Evolutionary conservation across 2,329 filamentous ascomycete genomes (phyloP).

Genomic region (Camillea tinctor): DNA sequence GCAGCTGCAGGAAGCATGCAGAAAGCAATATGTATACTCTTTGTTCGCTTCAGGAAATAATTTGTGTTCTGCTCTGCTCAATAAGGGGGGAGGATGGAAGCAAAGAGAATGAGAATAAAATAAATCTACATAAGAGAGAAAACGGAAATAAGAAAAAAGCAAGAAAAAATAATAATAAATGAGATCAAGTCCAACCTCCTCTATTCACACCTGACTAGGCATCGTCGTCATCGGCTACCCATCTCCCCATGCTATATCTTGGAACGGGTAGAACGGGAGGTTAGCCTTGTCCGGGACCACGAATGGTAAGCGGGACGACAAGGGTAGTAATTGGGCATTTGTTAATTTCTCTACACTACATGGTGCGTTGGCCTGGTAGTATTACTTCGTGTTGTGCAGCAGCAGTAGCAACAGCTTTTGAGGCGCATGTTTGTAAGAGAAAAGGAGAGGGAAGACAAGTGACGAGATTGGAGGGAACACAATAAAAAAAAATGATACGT

Average conservation of each 20-base stretch:
- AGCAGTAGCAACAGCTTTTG: too few relatives aligned
- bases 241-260: background rate
- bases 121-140: too few relatives aligned
- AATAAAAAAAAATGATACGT: too few relatives aligned
- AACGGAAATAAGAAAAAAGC: background rate
- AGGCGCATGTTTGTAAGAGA: too few relatives aligned
- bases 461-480: background rate
- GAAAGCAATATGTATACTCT: background rate
- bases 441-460: background rate
- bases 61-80: too few relatives aligned
- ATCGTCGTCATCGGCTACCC: constrained; percentile 19
- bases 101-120: constrained; percentile 6
- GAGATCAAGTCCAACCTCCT: constrained; percentile 27
- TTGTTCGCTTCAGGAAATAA: background rate
- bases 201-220: background rate
- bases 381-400: background rate
- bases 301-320: background rate
- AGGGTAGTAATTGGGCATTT: background rate
- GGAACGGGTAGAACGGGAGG: background rate
- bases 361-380: background rate
- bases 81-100: constrained; percentile 10
- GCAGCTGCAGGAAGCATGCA: background rate
- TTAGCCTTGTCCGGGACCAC: background rate
- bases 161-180: constrained; percentile 1
- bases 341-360: background rate